phyloP scores from a whole-genome alignment of 306 rosid genomes.

The Canavalia ensiformis region DNA sequence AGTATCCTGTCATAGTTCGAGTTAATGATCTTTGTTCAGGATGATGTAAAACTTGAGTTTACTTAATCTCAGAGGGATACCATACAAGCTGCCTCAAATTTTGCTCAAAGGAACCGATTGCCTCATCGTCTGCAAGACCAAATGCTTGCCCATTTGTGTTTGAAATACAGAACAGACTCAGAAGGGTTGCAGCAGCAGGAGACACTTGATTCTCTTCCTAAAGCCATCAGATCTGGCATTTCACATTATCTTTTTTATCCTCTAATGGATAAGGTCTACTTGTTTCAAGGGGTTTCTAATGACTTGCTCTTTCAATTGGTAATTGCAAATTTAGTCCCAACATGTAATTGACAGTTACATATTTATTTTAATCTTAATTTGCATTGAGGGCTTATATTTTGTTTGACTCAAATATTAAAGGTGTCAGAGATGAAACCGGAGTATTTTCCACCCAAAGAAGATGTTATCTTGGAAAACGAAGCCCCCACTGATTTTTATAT shows the following conservation, averaged over 20 bases:
- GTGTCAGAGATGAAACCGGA: constrained; percentile 99
- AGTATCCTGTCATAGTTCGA: constrained; percentile 43
- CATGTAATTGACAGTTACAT: constrained; percentile 8
- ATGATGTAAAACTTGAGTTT: background rate
- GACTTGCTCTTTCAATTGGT: constrained; percentile 95
- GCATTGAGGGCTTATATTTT: constrained; percentile 26
- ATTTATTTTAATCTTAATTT: constrained; percentile 21
- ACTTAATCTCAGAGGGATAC: constrained; percentile 77
- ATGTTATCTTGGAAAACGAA: constrained; percentile 93
- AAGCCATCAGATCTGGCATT: constrained; percentile 92
- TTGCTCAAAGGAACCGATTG: constrained; percentile 87
- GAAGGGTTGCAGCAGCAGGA: constrained; percentile 98
- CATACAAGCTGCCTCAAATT: constrained; percentile 95
- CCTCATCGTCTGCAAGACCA: constrained; percentile 87
- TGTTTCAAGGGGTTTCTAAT: constrained; percentile 86
- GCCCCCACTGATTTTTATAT: constrained; percentile 96
- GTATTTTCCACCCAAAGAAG: constrained; percentile 98
- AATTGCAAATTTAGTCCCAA: constrained; percentile 43
- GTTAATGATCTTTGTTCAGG: background rate
- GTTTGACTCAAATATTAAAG: constrained; percentile 49
- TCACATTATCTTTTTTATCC: constrained; percentile 86
- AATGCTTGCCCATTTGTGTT: constrained; percentile 95
- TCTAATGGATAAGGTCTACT: constrained; percentile 79
- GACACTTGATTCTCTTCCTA: constrained; percentile 92
- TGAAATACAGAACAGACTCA: constrained; percentile 89